Evolutionary conservation across 2,329 filamentous ascomycete genomes (phyloP).

Genomic region (Apiospora aurea): DNA sequence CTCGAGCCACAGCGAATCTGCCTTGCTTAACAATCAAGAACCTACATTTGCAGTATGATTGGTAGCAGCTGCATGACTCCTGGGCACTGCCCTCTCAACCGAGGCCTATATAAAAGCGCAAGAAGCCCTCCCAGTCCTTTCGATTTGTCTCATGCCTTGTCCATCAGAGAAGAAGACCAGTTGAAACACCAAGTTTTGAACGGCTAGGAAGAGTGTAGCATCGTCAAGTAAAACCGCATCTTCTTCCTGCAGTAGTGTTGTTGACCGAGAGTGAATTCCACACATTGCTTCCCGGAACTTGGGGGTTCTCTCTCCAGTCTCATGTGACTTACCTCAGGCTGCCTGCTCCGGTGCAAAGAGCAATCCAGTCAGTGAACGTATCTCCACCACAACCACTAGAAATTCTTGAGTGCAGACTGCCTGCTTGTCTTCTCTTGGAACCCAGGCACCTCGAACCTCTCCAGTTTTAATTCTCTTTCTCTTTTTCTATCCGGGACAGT

Average conservation of each 20-base stretch:
- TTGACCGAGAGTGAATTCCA: not conserved
- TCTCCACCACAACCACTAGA: conserved; percentile 1
- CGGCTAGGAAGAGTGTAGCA: conserved; percentile 15
- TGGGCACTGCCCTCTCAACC: not conserved
- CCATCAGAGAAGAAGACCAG: not conserved
- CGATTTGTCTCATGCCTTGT: conserved; percentile 2
- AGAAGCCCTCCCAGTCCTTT: not conserved
- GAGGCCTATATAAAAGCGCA: not conserved
- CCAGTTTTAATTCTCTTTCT: not conserved
- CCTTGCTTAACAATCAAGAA: conserved; percentile 41
- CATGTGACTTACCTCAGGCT: conserved; percentile 5
- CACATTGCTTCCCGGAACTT: not conserved
- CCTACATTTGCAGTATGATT: conserved; percentile 24
- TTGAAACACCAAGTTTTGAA: not conserved
- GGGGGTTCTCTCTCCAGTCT: not conserved
- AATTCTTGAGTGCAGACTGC: conserved; percentile 16
- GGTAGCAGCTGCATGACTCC: conserved; percentile 26
- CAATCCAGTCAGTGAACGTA: conserved; percentile 2
- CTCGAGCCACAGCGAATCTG: conserved; percentile 32
- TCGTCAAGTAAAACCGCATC: conserved; percentile 12
- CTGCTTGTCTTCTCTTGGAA: not conserved
- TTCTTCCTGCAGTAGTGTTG: not conserved
- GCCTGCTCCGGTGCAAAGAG: not conserved
- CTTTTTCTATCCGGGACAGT: conserved; percentile 4
- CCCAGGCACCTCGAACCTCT: not conserved